Percentiles rank a stretch among this genome's conserved stretches.
These are phyloP conservation scores for Pseudocercospora eumusae DNA, from an alignment of 2,329 filamentous ascomycete genomes.

Conservation along the genomic window DNA sequence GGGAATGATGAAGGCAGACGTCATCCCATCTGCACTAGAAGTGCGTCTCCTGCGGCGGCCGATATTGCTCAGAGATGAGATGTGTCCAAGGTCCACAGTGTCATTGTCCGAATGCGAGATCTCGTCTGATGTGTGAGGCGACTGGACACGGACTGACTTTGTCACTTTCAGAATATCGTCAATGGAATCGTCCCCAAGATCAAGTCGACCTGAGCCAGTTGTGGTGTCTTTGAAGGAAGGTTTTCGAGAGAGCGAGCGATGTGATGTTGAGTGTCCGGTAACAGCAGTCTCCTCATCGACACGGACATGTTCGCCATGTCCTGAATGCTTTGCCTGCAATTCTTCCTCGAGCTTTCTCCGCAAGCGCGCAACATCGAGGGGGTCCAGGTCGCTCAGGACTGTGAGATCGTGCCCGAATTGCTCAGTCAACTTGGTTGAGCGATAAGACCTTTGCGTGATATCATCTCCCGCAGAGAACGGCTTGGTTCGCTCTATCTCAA, in stretches of 20 bases:
- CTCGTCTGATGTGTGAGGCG: slow-evolving; percentile 39
- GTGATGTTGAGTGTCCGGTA: slow-evolving; percentile 43
- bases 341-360: slow-evolving; percentile 60
- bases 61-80: slow-evolving; percentile 53
- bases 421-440: slow-evolving; percentile 13
- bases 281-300: slow-evolving; percentile 39
- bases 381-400: slow-evolving; percentile 57
- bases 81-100: slow-evolving; percentile 40
- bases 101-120: slow-evolving; percentile 34
- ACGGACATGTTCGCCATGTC: slow-evolving; percentile 8
- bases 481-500: slow-evolving; percentile 16
- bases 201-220: slow-evolving; percentile 39
- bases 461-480: slow-evolving; percentile 31
- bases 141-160: slow-evolving; percentile 42
- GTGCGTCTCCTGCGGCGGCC: slow-evolving; percentile 52
- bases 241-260: slow-evolving; percentile 51
- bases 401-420: slow-evolving; percentile 47
- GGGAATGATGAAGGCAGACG: slow-evolving; percentile 64
- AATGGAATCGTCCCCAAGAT: slow-evolving; percentile 24
- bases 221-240: slow-evolving; percentile 58
- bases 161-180: slow-evolving; percentile 36
- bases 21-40: slow-evolving; percentile 53
- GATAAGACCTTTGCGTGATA: slow-evolving; percentile 21
- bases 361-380: slow-evolving; percentile 55
- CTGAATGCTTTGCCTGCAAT: slow-evolving; percentile 18